Evolutionary conservation across 2,329 filamentous ascomycete genomes (phyloP), one percentile per base, ranked within the genome.

Genomic region (Davidsoniella virescens): DNA sequence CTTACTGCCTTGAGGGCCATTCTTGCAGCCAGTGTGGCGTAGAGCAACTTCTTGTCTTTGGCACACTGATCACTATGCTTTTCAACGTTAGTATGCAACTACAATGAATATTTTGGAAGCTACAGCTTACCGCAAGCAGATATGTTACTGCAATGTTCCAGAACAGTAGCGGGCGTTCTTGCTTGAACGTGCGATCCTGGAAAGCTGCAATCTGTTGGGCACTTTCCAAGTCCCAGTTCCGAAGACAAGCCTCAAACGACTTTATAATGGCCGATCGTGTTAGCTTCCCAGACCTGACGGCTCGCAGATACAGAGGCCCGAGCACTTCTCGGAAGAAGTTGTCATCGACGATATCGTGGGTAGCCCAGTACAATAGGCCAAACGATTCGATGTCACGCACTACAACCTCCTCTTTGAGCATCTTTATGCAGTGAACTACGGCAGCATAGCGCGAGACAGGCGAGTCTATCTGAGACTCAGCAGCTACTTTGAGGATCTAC

Each of bases 291-390:
- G 72, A 66, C 41, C 50, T 52, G 40, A 51, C 52, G 17, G 52
- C 36, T 29, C 70, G 65, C 9, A 65, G 63, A 18, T 72, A 66
- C 52, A 79, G 62, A 2, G 65, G 61, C 0, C 75, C 75, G 6
- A 78, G 60, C 0, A 68, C 72, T 49, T 67, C 62, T 0, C 66
- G 52, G 44, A 70, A 76, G 20, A 69, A 65, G 12, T 65, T 59
- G 10, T 67, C 63, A 0, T 58, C 54, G 2, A 61, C 55, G 3
- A 70, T 53, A 0, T 67, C 64, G 2, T 60, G 60, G n/a, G 66
- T 65, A 1, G 73, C 69, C 67, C 72, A 76, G 54, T 77, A 74
- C 20, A 75, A 68, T 17, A 79, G 63, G 53, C 75, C 72, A 8
- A 78, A 59, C 10, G 65, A 62, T 50, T 75, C 71, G 2, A 67